Evolutionary conservation across 2,329 filamentous ascomycete species (phyloP).

Genomic region (Ophiostoma himal-ulmi): DNA sequence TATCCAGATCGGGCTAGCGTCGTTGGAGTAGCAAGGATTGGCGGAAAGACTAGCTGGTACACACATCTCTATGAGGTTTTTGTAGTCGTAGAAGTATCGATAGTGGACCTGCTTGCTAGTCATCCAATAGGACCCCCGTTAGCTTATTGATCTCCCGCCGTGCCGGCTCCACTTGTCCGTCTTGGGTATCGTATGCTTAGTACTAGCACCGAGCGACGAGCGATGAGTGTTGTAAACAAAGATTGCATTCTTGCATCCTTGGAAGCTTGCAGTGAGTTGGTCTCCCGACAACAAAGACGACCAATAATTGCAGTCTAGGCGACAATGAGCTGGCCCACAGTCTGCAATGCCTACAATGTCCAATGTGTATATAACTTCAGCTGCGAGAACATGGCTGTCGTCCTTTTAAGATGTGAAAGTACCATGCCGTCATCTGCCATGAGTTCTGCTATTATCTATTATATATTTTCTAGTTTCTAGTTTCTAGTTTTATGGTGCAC

Average conservation of each 20-base stretch:
- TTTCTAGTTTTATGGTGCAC: no score
- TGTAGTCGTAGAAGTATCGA: neutral
- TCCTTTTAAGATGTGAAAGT: neutral
- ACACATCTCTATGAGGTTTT: neutral
- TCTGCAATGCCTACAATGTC: neutral
- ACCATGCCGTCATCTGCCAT: neutral
- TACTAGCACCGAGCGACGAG: neutral
- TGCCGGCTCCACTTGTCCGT: constrained; percentile 12
- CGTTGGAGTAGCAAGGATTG: neutral
- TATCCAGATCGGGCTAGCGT: constrained; percentile 12
- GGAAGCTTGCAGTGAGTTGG: neutral
- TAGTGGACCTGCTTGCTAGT: neutral
- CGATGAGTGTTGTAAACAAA: constrained; percentile 5
- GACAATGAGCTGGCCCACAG: neutral
- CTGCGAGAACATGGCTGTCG: neutral
- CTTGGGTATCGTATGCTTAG: constrained; percentile 10
- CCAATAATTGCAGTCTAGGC: neutral
- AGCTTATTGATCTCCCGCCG: constrained; percentile 9
- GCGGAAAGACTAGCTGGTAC: neutral
- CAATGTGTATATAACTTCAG: neutral
- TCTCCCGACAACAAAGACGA: neutral
- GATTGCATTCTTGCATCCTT: constrained; percentile 11
- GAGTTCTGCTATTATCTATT: neutral
- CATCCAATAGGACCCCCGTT: constrained; percentile 6
- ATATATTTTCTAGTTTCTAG: neutral